phyloP scores from a whole-genome alignment of 1,284 basidiomycete species.

The Ustilago sp. region DNA sequence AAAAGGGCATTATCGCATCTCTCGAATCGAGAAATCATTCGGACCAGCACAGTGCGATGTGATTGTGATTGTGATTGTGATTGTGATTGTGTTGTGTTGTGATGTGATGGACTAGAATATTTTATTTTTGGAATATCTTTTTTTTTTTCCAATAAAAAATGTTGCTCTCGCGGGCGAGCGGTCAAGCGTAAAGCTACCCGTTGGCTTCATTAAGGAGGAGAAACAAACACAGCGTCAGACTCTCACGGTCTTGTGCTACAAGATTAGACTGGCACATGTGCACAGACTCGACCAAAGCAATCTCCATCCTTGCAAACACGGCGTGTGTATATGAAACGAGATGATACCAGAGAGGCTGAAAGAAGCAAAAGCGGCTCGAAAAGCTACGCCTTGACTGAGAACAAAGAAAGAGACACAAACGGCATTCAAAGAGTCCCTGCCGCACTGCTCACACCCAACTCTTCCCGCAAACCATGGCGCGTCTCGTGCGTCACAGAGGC shows the following conservation, averaged over 20 bases:
- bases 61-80: too few relatives aligned
- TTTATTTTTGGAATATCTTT: constrained; percentile 1
- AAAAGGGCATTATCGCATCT: background rate
- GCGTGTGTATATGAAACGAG: background rate
- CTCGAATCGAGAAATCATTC: background rate
- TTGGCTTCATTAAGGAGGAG: background rate
- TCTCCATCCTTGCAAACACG: background rate
- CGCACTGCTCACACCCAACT: too few relatives aligned
- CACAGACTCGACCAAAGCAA: background rate
- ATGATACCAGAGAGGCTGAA: background rate
- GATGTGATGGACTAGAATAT: too few relatives aligned
- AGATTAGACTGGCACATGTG: background rate
- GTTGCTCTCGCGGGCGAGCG: background rate
- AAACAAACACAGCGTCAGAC: background rate
- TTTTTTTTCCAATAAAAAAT: too few relatives aligned
- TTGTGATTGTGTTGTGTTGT: too few relatives aligned
- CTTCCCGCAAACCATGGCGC: too few relatives aligned
- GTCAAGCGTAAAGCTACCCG: background rate
- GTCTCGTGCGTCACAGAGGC: too few relatives aligned
- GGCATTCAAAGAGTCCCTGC: too few relatives aligned
- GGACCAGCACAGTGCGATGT: background rate
- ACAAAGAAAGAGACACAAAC: background rate
- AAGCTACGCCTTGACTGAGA: background rate
- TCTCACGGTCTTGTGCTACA: background rate
- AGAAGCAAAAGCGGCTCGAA: background rate